Evolutionary conservation across 257 asterid genomes (phyloP).

Genomic region (Nicotiana knightiana): DNA sequence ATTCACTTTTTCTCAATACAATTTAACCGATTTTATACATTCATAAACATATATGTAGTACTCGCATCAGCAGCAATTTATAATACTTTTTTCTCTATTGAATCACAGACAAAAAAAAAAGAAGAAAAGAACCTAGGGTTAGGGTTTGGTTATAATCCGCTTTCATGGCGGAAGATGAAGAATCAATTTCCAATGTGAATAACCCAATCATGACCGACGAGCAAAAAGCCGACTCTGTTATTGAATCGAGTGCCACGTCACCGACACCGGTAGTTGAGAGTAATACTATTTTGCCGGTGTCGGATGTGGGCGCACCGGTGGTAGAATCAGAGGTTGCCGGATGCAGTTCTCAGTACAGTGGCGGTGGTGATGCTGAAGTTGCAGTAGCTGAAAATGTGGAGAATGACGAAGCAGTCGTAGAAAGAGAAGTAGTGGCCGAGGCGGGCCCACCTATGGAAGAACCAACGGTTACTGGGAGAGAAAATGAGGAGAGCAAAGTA

Average conservation of each 20-base stretch:
- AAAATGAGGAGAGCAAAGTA: neutral
- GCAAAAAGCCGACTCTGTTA: neutral
- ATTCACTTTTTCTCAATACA: neutral
- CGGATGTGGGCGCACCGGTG: neutral
- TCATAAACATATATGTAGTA: neutral
- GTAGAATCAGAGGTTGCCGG: neutral
- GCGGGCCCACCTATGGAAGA: neutral
- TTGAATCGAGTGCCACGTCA: neutral
- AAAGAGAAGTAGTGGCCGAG: constrained; percentile 4
- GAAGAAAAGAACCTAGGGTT: neutral
- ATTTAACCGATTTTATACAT: neutral
- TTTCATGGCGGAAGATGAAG: constrained; percentile 6
- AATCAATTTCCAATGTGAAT: neutral
- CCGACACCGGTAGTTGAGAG: neutral
- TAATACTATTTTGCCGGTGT: neutral
- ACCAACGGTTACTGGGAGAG: neutral
- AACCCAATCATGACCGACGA: neutral
- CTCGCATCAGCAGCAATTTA: neutral
- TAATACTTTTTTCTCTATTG: neutral
- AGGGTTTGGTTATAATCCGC: constrained; percentile 6
- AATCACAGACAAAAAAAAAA: neutral
- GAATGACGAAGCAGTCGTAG: neutral
- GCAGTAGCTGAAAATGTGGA: too few species aligned
- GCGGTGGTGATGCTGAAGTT: neutral
- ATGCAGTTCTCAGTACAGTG: neutral